Percentiles rank a stretch among this genome's conserved stretches.
Evolutionary conservation across 768 basidiomycete genomes (phyloP).

Genomic region (Mycena crocata): DNA sequence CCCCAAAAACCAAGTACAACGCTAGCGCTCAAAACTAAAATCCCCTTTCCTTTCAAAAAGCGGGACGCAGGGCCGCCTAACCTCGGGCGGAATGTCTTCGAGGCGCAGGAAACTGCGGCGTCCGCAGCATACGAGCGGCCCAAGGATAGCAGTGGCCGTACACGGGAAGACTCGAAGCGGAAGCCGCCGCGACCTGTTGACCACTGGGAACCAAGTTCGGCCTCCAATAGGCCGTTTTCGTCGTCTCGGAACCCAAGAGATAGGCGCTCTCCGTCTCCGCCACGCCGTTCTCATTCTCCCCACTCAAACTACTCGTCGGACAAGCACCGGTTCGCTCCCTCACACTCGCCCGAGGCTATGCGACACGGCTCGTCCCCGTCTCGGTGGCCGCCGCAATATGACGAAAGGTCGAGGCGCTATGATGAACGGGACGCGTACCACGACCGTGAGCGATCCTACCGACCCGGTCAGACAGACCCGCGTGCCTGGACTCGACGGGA

Average conservation of each 20-base stretch:
- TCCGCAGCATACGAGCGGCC: constrained; percentile 51
- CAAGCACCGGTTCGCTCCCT: constrained; percentile 32
- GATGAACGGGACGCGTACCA: constrained; percentile 27
- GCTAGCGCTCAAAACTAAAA: constrained; percentile 52
- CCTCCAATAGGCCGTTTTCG: constrained; percentile 34
- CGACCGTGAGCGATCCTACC: constrained; percentile 26
- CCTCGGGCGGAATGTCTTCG: constrained; percentile 36
- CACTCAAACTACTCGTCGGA: constrained; percentile 9
- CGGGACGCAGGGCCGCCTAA: constrained; percentile 44
- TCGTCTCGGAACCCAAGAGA: constrained; percentile 42
- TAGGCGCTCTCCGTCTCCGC: constrained; percentile 27
- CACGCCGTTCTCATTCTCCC: constrained; percentile 21
- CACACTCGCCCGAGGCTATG: constrained; percentile 23
- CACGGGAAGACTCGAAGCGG: constrained; percentile 50
- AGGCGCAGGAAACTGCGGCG: constrained; percentile 31
- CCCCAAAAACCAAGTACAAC: constrained; percentile 47
- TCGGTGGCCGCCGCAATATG: constrained; percentile 20
- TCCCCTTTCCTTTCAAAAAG: constrained; percentile 85
- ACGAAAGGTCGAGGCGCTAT: constrained; percentile 15
- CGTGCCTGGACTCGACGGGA: constrained; percentile 26
- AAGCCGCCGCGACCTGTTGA: constrained; percentile 38
- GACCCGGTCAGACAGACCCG: constrained; percentile 25
- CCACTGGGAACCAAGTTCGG: constrained; percentile 52
- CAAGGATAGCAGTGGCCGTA: constrained; percentile 58
- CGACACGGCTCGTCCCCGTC: constrained; percentile 28